phyloP scores from a whole-genome alignment of 306 rosid genomes.

The Quercus engelmannii region DNA sequence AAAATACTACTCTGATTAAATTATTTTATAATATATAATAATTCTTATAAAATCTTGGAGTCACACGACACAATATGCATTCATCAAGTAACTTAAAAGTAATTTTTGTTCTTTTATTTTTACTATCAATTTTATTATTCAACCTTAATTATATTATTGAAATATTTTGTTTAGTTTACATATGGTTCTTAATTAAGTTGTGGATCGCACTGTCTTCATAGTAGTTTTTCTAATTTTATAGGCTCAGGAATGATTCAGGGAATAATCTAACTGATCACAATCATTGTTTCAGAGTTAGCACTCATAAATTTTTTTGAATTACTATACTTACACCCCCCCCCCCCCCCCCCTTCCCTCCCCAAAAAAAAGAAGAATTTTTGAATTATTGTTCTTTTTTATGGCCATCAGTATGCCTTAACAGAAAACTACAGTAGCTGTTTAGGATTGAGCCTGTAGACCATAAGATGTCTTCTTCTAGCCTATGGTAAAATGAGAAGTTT shows the following conservation, averaged over 20 bases:
- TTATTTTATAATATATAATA: too few species aligned
- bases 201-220: too few species aligned
- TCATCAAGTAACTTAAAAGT: too few species aligned
- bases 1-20: too few species aligned
- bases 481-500: background rate
- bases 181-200: too few species aligned
- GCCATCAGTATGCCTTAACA: background rate
- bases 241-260: background rate
- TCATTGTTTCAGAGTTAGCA: background rate
- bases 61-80: too few species aligned
- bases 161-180: too few species aligned
- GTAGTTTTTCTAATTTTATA: background rate
- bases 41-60: too few species aligned
- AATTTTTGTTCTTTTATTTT: too few species aligned
- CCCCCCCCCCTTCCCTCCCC: too few species aligned
- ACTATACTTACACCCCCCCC: background rate
- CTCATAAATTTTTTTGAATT: background rate
- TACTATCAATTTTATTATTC: too few species aligned
- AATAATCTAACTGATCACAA: background rate
- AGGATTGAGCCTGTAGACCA: background rate
- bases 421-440: background rate
- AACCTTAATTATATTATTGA: too few species aligned
- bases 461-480: background rate
- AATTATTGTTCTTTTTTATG: background rate
- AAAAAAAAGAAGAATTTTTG: background rate